Conservation (phyloP, 441 rosid genomes). For the Gossypium gossypioides region DNA sequence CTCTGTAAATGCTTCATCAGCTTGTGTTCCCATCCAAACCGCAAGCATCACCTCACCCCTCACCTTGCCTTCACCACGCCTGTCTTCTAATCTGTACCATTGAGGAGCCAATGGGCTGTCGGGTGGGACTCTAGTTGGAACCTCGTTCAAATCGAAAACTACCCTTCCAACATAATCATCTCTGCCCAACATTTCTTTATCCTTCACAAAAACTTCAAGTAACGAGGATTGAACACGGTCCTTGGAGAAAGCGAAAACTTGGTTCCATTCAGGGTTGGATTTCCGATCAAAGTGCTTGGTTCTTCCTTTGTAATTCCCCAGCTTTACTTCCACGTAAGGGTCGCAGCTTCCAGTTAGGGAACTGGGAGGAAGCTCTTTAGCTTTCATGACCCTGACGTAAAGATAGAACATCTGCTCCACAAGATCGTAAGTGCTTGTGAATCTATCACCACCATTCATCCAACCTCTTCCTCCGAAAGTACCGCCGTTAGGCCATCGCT, state of each 20-base stretch:
- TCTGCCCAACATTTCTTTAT: slow-evolving; percentile 48
- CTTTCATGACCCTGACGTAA: slow-evolving; percentile 53
- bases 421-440: slow-evolving; percentile 55
- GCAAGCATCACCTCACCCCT: slow-evolving; percentile 60
- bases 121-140: slow-evolving; percentile 63
- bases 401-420: slow-evolving; percentile 79
- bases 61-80: slow-evolving; percentile 47
- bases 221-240: slow-evolving; percentile 48
- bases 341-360: slow-evolving; percentile 43
- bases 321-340: slow-evolving; percentile 62
- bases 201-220: slow-evolving; percentile 45
- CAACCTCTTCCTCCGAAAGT: slow-evolving; percentile 48
- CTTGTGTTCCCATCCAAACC: slow-evolving; percentile 67
- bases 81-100: slow-evolving; percentile 49
- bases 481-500: slow-evolving; percentile 48
- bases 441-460: slow-evolving; percentile 48
- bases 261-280: slow-evolving; percentile 58
- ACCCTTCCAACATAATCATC: slow-evolving; percentile 54
- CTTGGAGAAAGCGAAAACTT: slow-evolving; percentile 55
- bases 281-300: slow-evolving; percentile 49
- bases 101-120: slow-evolving; percentile 60
- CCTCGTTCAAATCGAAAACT: slow-evolving; percentile 44
- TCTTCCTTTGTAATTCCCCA: slow-evolving; percentile 64
- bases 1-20: slow-evolving; percentile 58
- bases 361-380: slow-evolving; percentile 45